Percentiles rank a stretch among this genome's conserved stretches.
Conservation (phyloP, 768 basidiomycete genomes). For the Leccinum subgranulosum region DNA sequence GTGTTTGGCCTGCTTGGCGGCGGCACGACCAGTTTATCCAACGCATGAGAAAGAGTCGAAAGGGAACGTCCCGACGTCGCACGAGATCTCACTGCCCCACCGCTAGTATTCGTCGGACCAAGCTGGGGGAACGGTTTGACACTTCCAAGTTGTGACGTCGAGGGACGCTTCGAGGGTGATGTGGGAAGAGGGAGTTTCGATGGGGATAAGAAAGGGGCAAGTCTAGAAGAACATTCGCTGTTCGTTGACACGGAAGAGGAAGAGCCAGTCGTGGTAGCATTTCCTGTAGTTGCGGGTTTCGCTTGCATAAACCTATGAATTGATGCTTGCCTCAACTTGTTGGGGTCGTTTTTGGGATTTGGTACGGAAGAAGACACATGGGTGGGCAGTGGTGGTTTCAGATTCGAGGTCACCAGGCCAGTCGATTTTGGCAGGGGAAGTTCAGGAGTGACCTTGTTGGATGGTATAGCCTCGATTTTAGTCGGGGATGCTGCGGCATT, state of each 20-base stretch:
- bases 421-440: constrained; percentile 9
- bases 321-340: constrained; percentile 21
- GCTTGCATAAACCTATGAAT: constrained; percentile 19
- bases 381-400: not conserved
- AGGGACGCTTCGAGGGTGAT: constrained; percentile 18
- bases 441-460: constrained; percentile 2
- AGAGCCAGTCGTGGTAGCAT: not conserved
- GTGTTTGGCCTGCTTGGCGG: constrained; percentile 65
- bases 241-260: constrained; percentile 5
- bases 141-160: constrained; percentile 5
- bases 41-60: constrained; percentile 62
- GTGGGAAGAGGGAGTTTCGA: constrained; percentile 28
- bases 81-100: not conserved
- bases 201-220: constrained; percentile 14
- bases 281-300: not conserved
- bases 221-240: constrained; percentile 9
- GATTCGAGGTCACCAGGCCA: not conserved
- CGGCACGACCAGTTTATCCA: constrained; percentile 60
- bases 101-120: not conserved
- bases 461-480: not conserved
- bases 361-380: constrained; percentile 9
- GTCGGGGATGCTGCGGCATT: not conserved
- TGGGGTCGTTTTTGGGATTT: constrained; percentile 9
- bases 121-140: constrained; percentile 2
- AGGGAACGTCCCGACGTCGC: constrained; percentile 39